Evolutionary conservation across 805 yeast genomes (phyloP).

Genomic region (Blastobotrys parvus): DNA sequence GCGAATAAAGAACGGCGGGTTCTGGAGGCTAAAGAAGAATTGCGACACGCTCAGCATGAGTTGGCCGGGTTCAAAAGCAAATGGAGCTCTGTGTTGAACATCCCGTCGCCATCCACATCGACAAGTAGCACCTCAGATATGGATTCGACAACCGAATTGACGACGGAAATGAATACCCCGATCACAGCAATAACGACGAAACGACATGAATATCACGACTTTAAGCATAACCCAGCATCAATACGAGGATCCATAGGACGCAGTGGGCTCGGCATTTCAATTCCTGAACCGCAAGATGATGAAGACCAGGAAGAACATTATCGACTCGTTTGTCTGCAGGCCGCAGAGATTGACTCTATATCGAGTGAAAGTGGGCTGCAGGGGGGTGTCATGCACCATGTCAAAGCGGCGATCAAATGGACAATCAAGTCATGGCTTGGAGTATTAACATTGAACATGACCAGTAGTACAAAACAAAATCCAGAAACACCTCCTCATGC

Average conservation of each 20-base stretch:
- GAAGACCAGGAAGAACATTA: background rate
- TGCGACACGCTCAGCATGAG: slow-evolving; percentile 22
- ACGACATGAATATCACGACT: too few relatives aligned
- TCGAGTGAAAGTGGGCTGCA: background rate
- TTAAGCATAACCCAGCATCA: background rate
- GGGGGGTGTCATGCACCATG: background rate
- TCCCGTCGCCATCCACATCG: background rate
- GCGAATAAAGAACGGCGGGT: slow-evolving; percentile 30
- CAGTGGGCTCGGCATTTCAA: background rate
- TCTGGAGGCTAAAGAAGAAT: slow-evolving; percentile 26
- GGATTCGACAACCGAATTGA: background rate
- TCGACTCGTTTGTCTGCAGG: background rate
- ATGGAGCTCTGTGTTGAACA: slow-evolving; percentile 16
- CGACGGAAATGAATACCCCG: background rate
- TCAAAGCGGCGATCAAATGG: background rate
- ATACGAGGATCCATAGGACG: background rate
- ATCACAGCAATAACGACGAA: too few relatives aligned
- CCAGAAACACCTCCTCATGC: background rate
- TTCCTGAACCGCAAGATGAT: background rate
- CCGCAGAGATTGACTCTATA: background rate
- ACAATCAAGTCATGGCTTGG: background rate
- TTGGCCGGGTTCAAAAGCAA: slow-evolving; percentile 17
- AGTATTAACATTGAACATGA: background rate
- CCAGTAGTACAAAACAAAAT: background rate
- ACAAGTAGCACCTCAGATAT: background rate